Evolutionary conservation across 345 rosid species (phyloP).

Genomic region (Euclidium syriacum): DNA sequence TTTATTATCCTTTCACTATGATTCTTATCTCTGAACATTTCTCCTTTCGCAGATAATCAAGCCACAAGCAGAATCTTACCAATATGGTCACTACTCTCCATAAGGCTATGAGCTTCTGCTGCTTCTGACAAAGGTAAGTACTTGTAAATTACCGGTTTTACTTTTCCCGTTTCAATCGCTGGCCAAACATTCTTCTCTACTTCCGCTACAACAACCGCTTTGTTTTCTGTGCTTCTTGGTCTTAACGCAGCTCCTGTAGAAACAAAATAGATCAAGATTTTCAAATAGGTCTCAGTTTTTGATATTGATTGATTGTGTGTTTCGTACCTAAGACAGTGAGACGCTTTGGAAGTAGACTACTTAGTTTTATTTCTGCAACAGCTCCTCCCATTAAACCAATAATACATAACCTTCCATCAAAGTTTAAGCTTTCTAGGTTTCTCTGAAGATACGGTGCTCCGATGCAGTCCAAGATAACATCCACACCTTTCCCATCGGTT

Average conservation of each 20-base stretch:
- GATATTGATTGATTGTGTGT: background rate
- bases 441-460: constrained; percentile 80
- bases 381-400: constrained; percentile 72
- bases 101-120: constrained; percentile 64
- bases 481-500: constrained; percentile 88
- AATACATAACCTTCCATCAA: constrained; percentile 83
- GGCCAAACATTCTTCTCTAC: constrained; percentile 87
- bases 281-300: background rate
- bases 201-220: constrained; percentile 62
- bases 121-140: constrained; percentile 50
- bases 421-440: constrained; percentile 69
- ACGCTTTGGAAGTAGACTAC: constrained; percentile 58
- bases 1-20: background rate
- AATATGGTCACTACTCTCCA: constrained; percentile 73
- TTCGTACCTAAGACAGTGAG: constrained; percentile 80
- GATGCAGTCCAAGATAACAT: constrained; percentile 74
- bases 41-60: constrained; percentile 20
- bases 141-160: constrained; percentile 63
- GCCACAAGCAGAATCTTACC: constrained; percentile 76
- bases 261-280: background rate
- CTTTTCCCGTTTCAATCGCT: constrained; percentile 60
- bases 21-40: background rate
- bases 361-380: constrained; percentile 50
- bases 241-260: constrained; percentile 73
- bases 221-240: constrained; percentile 59